Base-by-base conservation (phyloP, 1,284 basidiomycete genomes). In the Laetiporus sulphureus region DNA sequence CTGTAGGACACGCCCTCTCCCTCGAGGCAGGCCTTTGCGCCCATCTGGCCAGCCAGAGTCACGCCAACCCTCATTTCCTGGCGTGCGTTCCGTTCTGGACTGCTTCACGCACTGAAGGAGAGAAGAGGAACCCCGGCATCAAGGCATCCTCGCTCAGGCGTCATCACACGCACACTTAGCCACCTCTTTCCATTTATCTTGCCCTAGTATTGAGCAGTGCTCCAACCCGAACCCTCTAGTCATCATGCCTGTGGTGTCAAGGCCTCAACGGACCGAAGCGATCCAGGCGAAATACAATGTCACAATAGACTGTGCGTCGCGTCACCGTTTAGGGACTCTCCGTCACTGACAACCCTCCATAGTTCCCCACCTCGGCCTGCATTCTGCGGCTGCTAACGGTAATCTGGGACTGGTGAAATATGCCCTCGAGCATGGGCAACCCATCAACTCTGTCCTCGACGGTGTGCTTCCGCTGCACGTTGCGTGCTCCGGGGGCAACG, bases 391-490 rank as follows among this genome's bases (percentile, higher is more conserved):
- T 2, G 84, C 83, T 4, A 83, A 82, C 33, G 92, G 91, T 40
- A 90, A 96, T 61, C 73, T 94, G 38, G 91, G 88, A 11, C 79
- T 91, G 47, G 87, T 88, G 42, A 80, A 84, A 57, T 92, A 87
- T 62, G 92, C 92, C 5, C 72, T 97, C 22, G 79, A 81, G n/a
- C 83, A 92, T 55, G 93, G 92, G 5, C 92, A 96, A 58, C 92
- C 92, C 5, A 80, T 93, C 59, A 95, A 97, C 63, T 88, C 90
- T 5, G 87, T 94, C 22, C 73, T 94, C 41, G 90, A 93, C 58
- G 92, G 92, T 37, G 85, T 96, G 3, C 77, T 94, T 21, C 92
- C 92, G 1, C 72, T 97, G 12, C 92, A 97, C 59, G 91, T 90
- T 4, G 92, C 92, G 1, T 86, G 81, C 53, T 86, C 89, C 0